Base-by-base conservation (phyloP, 2,329 filamentous ascomycete species). In the Aspergillus ochraceus region DNA sequence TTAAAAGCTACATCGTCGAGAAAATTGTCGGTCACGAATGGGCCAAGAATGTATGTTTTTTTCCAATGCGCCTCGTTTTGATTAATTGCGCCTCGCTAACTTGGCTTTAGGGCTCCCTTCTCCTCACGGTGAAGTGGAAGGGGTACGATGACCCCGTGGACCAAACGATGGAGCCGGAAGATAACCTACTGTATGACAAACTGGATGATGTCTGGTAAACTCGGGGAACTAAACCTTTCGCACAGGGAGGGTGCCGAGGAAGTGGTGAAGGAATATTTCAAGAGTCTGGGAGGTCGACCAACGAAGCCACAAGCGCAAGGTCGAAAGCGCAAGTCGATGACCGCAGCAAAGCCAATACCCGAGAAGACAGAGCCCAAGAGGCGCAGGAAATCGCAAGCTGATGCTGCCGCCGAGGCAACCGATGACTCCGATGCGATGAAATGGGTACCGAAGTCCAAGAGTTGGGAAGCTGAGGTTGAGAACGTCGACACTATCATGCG, bases 101-200 rank as follows among this genome's bases (percentile, higher is more conserved):
- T n/a, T 54, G 57, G 55, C 12, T 55, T 47, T 47, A 80, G 77
- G 73, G 73, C 36, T 67, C 67, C 19, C 67, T 81, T 24, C 59
- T 74, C 39, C 73, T 80, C 20, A 63, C 72, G 8, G 78, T 81
- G 30, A 81, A 81, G 65, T 82, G 80, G 80, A 76, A 77, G 61
- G 79, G 77, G 5, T 82, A 80, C 55, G 72, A 77, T 2, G 67
- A 77, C 6, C 71, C 73, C 2, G 63, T 68, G n/a, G 79, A 82
- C 51, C 71, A 74, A 55, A 82, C 80, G 2, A 68, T 75, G 66
- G 80, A 82, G 59, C 78, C 79, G 1, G 79, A 82, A 65, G 74
- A 76, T 6, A 77, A 79, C 51, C 66, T 80, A 4, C 52, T 78
- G 74, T 80, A 73, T 58, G 76, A 51, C 60, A 24, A 26, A 8